Conservation (phyloP, 1,139 yeast species). For the Suhomyces yuchorum region DNA sequence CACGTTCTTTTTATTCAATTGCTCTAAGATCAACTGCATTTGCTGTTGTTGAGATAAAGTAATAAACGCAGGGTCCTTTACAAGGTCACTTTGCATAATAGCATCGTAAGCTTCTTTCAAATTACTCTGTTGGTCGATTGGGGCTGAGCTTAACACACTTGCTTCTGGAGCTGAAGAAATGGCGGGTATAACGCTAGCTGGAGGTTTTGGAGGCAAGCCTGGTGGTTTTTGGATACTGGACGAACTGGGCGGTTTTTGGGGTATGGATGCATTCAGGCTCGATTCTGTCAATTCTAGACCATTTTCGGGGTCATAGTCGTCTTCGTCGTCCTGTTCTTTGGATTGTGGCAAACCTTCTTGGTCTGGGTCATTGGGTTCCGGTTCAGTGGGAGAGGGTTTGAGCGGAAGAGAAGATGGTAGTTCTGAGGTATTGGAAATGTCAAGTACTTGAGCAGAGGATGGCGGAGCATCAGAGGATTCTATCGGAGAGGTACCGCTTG, state of each 20-base stretch:
- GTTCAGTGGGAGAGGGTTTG: not conserved
- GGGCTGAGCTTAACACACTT: conserved; percentile 8
- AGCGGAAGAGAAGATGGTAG: not conserved
- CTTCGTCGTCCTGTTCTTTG: conserved; percentile 14
- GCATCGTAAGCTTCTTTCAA: conserved; percentile 39
- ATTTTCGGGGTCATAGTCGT: conserved; percentile 30
- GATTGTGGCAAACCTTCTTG: not conserved
- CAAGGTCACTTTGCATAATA: conserved; percentile 36
- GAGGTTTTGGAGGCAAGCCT: conserved; percentile 38
- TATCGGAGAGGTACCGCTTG: not conserved
- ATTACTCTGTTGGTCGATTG: conserved; percentile 8
- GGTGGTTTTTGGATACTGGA: conserved; percentile 14
- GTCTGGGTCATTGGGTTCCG: not conserved
- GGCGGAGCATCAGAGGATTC: not conserved
- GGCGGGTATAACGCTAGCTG: conserved; percentile 21
- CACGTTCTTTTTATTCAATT: conserved; percentile 31
- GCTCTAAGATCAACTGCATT: conserved; percentile 33
- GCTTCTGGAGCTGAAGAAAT: conserved; percentile 4
- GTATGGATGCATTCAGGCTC: conserved; percentile 1
- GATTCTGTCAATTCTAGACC: conserved; percentile 7
- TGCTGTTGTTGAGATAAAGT: conserved; percentile 36
- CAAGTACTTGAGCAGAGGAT: not conserved
- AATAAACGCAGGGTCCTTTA: conserved; percentile 34
- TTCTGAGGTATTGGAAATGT: not conserved
- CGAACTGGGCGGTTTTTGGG: conserved; percentile 6